Base-by-base conservation (phyloP, 768 basidiomycete genomes). In the Lactarius psammicola region DNA sequence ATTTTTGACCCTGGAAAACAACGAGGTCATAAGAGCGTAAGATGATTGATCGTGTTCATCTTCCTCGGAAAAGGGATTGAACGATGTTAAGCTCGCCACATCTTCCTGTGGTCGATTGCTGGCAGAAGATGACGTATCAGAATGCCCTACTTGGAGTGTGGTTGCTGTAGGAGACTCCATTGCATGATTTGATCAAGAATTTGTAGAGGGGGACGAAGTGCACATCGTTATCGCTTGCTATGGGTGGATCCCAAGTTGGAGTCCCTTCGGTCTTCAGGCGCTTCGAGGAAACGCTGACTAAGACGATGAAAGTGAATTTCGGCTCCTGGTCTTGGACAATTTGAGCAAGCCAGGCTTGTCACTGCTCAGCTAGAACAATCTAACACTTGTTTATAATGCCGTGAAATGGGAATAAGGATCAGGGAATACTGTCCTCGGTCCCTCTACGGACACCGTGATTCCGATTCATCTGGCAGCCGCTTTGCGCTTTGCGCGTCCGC, bases 61-160 rank as follows among this genome's bases (percentile, higher is more conserved):
- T 74, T 95, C 94, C 73, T 93, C 91, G n/a, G 90, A 86, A 79
- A 94, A 95, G 7, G 92, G 92, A 74, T 94, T 94, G 81, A 90
- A 93, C 58, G 90, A 90, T 33, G 94, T 95, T 63, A 95, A 78
- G 72, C 86, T 85, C 54, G 83, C 82, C 53, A 87, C 82, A 79
- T 91, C 91, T 59, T 87, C 80, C 23, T 68, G 75, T 10, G 78
- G 75, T 71, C 82, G 87, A 36, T 83, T 82, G 74, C 81, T 86
- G 75, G 85, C 86, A 15, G 88, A 88, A 72, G 82, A 84, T 13
- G 83, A 81, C 20, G 78, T 77, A 18, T 71, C 68, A 59, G 70
- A 69, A 3, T 78, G 74, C 58, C 81, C 79, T 33, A 78, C 76
- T 79, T 53, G 31, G 26, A 55, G 44, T 34, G 56, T 28, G 36